Conservation (phyloP, 1,284 basidiomycete species). For the Amylostereum chailletii region DNA sequence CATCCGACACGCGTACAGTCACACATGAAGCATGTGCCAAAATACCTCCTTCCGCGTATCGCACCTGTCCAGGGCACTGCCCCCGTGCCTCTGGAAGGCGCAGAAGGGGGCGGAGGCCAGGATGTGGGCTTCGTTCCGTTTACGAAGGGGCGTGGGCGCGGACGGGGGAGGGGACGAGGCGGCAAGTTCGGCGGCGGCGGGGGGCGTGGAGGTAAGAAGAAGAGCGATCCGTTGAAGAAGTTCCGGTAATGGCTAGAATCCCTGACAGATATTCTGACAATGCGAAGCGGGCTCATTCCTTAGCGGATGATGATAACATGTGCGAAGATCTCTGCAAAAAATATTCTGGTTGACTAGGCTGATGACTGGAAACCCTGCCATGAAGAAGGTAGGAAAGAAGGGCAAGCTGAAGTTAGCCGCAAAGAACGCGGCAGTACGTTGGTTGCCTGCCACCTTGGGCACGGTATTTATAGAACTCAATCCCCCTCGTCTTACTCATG, state of each 20-base stretch:
- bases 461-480: not conserved
- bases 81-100: slow-evolving; percentile 18
- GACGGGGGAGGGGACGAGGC: slow-evolving; percentile 39
- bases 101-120: slow-evolving; percentile 14
- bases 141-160: slow-evolving; percentile 41
- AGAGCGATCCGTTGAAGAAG: slow-evolving; percentile 70
- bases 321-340: not conserved
- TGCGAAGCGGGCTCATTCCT: not conserved
- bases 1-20: slow-evolving; percentile 83
- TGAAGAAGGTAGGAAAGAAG: too few relatives aligned
- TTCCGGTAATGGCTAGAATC: slow-evolving; percentile 29
- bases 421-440: too few relatives aligned
- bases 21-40: slow-evolving; percentile 95
- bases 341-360: too few relatives aligned
- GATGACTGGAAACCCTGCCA: too few relatives aligned
- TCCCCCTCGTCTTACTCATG: not conserved
- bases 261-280: not conserved
- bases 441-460: not conserved
- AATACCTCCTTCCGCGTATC: slow-evolving; percentile 86
- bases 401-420: too few relatives aligned
- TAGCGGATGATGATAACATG: not conserved
- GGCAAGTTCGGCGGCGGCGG: slow-evolving; percentile 24
- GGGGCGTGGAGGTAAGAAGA: slow-evolving; percentile 47
- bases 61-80: slow-evolving; percentile 34
- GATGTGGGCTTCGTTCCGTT: slow-evolving; percentile 62